Conservation (phyloP, 2,329 filamentous ascomycete genomes). For the Alternaria sp. region DNA sequence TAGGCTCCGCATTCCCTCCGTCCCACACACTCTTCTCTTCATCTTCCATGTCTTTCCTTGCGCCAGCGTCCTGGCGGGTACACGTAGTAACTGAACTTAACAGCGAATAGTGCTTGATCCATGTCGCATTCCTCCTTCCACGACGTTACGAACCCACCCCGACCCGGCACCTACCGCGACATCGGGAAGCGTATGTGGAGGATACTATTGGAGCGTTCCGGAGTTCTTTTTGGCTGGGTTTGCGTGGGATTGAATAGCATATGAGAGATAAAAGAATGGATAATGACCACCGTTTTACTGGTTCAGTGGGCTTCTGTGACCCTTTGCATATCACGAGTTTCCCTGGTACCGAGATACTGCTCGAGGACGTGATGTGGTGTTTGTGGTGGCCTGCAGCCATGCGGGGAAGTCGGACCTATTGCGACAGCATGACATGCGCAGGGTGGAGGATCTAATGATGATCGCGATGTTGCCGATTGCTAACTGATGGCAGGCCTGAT, state of each 20-base stretch:
- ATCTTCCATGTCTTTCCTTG: not conserved
- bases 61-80: conserved; percentile 17
- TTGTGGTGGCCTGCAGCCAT: not conserved
- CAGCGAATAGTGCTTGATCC: conserved; percentile 36
- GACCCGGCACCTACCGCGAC: conserved; percentile 1
- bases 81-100: conserved; percentile 30
- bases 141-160: conserved; percentile 1
- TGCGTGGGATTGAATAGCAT: conserved; percentile 2
- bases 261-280: conserved; percentile 15
- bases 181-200: not conserved
- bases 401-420: not conserved
- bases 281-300: conserved; percentile 1
- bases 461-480: too few species aligned
- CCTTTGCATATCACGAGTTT: too few species aligned
- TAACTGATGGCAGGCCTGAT: not conserved
- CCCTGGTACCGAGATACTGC: conserved; percentile 2
- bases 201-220: conserved; percentile 16
- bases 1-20: not conserved
- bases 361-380: not conserved
- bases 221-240: conserved; percentile 10
- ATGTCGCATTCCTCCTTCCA: conserved; percentile 12
- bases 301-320: not conserved
- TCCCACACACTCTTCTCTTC: not conserved
- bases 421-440: conserved; percentile 1
- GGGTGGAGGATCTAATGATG: not conserved